Evolutionary conservation across 1,284 basidiomycete species (phyloP).

Genomic region (Ceratobasidium sp.): DNA sequence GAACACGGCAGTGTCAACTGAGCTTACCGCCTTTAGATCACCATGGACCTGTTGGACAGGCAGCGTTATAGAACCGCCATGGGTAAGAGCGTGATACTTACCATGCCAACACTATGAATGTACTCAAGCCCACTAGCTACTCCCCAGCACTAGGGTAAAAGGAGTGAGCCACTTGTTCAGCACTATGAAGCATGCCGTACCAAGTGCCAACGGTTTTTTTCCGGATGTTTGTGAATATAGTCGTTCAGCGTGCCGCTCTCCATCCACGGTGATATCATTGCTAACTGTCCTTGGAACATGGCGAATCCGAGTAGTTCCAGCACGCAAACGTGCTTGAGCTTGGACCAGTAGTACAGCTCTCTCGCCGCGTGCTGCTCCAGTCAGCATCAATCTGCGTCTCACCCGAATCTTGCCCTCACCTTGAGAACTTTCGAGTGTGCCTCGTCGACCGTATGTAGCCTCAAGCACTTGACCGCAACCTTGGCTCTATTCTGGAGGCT

Average conservation of each 20-base stretch:
- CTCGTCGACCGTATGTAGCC: neutral
- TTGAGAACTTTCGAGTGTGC: neutral
- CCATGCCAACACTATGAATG: neutral
- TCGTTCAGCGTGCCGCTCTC: neutral
- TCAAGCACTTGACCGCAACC: neutral
- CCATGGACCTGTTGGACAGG: neutral
- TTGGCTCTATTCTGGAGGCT: neutral
- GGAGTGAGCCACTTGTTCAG: neutral
- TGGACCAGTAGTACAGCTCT: slow-evolving; percentile 8
- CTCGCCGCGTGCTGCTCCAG: neutral
- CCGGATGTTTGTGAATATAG: neutral
- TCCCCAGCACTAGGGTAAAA: neutral
- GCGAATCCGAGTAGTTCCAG: neutral
- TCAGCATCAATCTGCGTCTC: neutral
- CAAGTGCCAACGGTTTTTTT: neutral
- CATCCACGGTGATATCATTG: slow-evolving; percentile 6
- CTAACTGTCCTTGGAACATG: neutral
- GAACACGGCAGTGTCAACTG: neutral
- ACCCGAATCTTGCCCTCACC: neutral
- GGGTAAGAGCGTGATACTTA: neutral
- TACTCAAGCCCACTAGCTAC: neutral
- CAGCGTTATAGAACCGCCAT: neutral
- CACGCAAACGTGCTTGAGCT: neutral
- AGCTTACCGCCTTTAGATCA: neutral
- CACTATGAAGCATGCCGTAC: neutral